Base-by-base conservation (phyloP, 192 early-diverging fungal species). In the Mortierella antarctica region DNA sequence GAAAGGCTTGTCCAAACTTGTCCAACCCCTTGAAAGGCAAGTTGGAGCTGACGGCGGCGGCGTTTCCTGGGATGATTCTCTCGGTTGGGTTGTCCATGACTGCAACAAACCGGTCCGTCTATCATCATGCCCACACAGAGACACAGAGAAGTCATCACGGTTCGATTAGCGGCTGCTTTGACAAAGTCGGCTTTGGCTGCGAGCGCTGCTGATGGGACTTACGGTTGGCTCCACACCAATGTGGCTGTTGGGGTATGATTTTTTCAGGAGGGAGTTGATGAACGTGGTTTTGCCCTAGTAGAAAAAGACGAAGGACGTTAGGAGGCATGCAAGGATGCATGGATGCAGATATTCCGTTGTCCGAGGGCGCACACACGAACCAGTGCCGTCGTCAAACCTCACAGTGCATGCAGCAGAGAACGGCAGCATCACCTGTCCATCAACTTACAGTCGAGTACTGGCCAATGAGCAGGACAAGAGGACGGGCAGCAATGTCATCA, bases 51-150 rank as follows among this genome's bases (percentile, higher is more conserved):
- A 95, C 94, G 1, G 91, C 92, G 1, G 94, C 93, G 0, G 94
- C 93, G 23, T 94, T 91, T 46, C 94, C 94, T 5, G 94, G 94
- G 62, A 95, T 94, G 46, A 94, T 88, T 68, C 93, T 87, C 53
- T 92, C 89, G 57, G 91, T 89, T 6, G 84, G 79, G 9, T 92
- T 92, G 41, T 88, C 80, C 91, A 94, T 94, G 41, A 95, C 91
- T 4, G 94, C 93, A 8, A 95, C 91, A 69, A 95, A 95, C 10
- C 93, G 82, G 76, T 95, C 94, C 0, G 94, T 95, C 74, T 90
- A 84, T 47, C 40, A 3, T 10, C 17, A 53, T 44, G 48, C 52
- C 18, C 11, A 78, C 41, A 6, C 6, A 41, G 31, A 61, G 59
- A 61, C 41, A 41, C 12, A 45, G 61, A 31, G 31, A 31, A 31